phyloP scores from a whole-genome alignment of 768 basidiomycete species.

The Phlebiopsis gigantea region DNA sequence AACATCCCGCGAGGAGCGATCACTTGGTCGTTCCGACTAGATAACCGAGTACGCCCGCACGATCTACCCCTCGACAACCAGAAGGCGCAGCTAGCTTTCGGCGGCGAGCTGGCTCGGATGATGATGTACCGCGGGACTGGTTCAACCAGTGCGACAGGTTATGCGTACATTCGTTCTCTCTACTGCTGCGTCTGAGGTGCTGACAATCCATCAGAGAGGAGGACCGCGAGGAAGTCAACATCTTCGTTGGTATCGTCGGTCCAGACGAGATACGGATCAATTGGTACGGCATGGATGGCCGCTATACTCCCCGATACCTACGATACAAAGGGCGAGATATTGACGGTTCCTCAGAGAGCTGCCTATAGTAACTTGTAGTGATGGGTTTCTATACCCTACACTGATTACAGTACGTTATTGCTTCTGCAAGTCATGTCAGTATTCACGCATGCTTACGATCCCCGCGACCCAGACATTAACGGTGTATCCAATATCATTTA shows the following conservation, averaged over 20 bases:
- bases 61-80: not conserved
- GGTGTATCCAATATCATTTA: no score
- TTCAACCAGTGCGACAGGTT: not conserved
- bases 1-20: conserved; percentile 17
- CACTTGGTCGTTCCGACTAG: conserved; percentile 12
- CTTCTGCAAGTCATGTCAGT: no score
- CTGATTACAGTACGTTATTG: no score
- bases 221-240: not conserved
- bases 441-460: no score
- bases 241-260: not conserved
- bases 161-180: not conserved
- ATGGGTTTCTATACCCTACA: no score
- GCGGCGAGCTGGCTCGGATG: not conserved
- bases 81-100: not conserved
- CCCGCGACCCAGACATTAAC: no score
- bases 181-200: not conserved
- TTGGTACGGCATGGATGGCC: not conserved
- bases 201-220: not conserved
- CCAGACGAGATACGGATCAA: not conserved
- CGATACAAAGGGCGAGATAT: no score
- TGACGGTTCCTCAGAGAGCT: no score
- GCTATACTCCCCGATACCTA: not conserved
- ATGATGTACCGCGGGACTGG: not conserved
- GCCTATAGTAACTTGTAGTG: no score
- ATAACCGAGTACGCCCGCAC: not conserved